Conservation (phyloP, 2,329 filamentous ascomycete genomes). For the Bipolaris zeicola region DNA sequence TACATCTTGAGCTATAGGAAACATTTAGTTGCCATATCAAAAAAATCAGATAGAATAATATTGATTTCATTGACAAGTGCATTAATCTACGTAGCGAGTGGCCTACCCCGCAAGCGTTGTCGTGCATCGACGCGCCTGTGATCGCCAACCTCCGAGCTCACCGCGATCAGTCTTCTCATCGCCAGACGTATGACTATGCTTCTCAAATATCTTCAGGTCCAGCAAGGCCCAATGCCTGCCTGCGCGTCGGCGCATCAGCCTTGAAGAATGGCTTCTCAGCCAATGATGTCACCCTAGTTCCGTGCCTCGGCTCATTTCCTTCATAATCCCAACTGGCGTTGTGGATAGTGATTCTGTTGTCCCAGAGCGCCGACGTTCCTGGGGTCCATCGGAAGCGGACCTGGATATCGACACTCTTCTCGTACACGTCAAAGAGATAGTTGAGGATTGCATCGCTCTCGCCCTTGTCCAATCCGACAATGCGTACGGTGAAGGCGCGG, state of each 20-base stretch:
- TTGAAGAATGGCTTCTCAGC: constrained; percentile 75
- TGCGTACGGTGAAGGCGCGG: constrained; percentile 69
- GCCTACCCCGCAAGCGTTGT: not conserved
- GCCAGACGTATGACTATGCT: too few relatives aligned
- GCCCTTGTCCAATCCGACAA: constrained; percentile 70
- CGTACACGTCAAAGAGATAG: constrained; percentile 71
- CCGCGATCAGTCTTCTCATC: not conserved
- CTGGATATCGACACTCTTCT: constrained; percentile 73
- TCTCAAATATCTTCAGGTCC: constrained; percentile 60
- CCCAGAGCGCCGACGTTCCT: constrained; percentile 70
- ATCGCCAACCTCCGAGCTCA: not conserved
- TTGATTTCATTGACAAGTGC: too few relatives aligned
- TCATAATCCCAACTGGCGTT: constrained; percentile 77
- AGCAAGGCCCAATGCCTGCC: constrained; percentile 69
- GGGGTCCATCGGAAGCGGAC: constrained; percentile 74
- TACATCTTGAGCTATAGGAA: too few relatives aligned
- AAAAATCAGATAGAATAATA: too few relatives aligned
- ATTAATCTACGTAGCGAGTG: too few relatives aligned
- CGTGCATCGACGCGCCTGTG: not conserved
- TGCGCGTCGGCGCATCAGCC: constrained; percentile 65
- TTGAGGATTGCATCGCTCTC: constrained; percentile 72
- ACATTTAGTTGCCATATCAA: too few relatives aligned
- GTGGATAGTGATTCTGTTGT: constrained; percentile 76
- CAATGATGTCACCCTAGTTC: constrained; percentile 71
- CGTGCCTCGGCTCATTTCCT: constrained; percentile 69